These are phyloP conservation scores for Boletus sp. DNA, from an alignment of 768 basidiomycete species.

Conservation along the genomic window DNA sequence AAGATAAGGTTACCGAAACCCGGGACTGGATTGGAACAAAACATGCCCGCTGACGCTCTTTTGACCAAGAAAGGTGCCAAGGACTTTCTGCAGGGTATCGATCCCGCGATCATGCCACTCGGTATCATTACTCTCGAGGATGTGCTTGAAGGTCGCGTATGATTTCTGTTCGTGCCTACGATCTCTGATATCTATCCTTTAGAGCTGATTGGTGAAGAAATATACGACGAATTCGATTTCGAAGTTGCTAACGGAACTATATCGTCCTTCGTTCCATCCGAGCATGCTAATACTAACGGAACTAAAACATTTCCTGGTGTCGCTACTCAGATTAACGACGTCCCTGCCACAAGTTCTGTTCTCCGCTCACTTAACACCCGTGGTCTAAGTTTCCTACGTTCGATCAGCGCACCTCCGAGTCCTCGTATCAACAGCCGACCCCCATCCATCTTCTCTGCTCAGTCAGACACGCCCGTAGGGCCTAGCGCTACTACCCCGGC, in stretches of 20 bases:
- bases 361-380: constrained; percentile 44
- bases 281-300: constrained; percentile 28
- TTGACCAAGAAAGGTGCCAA: constrained; percentile 70
- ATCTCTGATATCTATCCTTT: constrained; percentile 3
- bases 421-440: constrained; percentile 33
- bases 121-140: constrained; percentile 94
- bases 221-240: constrained; percentile 86
- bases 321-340: constrained; percentile 1
- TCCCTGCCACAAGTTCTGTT: constrained; percentile 21
- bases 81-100: constrained; percentile 82
- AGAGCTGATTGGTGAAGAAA: constrained; percentile 93
- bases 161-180: not conserved
- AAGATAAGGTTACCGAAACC: constrained; percentile 29
- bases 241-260: constrained; percentile 64
- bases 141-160: constrained; percentile 71
- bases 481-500: not conserved
- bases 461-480: not conserved
- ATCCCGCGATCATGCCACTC: constrained; percentile 78
- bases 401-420: constrained; percentile 57
- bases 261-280: constrained; percentile 39
- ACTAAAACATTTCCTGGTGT: constrained; percentile 14
- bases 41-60: constrained; percentile 86
- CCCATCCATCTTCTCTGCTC: constrained; percentile 4
- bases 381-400: constrained; percentile 49
- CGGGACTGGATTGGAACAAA: constrained; percentile 63